Base-by-base conservation (phyloP, 768 basidiomycete genomes). In the Leccinum disarticulatum region DNA sequence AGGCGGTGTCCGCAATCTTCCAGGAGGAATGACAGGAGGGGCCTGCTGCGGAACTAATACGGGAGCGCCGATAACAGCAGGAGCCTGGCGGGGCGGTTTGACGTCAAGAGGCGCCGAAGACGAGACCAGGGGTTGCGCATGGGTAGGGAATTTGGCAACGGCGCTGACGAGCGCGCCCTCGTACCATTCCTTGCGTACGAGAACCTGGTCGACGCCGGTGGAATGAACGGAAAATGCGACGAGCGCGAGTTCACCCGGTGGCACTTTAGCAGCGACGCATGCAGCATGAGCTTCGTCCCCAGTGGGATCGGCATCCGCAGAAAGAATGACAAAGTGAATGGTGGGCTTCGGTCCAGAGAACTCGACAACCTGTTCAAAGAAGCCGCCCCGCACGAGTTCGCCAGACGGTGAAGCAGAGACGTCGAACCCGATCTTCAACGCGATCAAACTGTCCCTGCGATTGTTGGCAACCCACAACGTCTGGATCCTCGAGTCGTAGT, bases 211-310 rank as follows among this genome's bases (percentile, higher is more conserved):
- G 14, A 94, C 92, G 38, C 92, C 92, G n/a, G 83, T 84, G 17
- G 89, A 87, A 69, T 93, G 92, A n/a, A 94, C 91, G 3, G 89
- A 90, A 75, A 93, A 94, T 31, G 90, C 91, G 6, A 92, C 89
- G 54, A 94, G 79, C 27, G 91, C 90, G 38, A 93, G 77, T 63
- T 92, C 88, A 43, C 88, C 87, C 1, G 87, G 84, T 6, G 81
- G 79, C 6, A 92, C 80, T 67, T 92, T 92, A 3, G 91, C 91
- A 3, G 91, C 91, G 22, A 90, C 80, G 63, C 91, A 93, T 6
- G 91, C 91, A 10, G 91, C 91, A 66, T 87, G 85, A 0, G 91
- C 90, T 71, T 93, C 91, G 55, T 89, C 87, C 14, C 90, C 91
- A 58, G 83, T 82, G 3, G 90, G 90, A 72, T 93, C 91, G 4